Base-by-base conservation (phyloP, 805 yeast genomes). In the Scheffersomyces spartinae region DNA sequence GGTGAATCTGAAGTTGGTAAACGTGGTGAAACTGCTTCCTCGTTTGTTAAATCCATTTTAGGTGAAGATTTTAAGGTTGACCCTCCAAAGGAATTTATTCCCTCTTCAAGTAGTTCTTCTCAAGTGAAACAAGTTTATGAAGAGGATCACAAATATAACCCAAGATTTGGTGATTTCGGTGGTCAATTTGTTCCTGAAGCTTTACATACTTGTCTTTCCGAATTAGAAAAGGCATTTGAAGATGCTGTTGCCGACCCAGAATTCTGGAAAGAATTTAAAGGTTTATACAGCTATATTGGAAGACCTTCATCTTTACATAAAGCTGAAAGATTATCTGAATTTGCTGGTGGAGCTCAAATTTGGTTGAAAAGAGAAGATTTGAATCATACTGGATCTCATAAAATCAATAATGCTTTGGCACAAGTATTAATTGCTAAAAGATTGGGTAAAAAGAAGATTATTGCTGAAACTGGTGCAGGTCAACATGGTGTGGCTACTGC, bases 181-280 rank as follows among this genome's bases (percentile, higher is more conserved):
- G 99, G 99, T 32, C 98, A 91, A 61, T 91, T 84, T 47, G 98
- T 91, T 20, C 99, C 99, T 20, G 99, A 91, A 62, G 83, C 94
- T 13, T 61, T 91, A 45, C 88, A 86, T 55, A 71, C 94, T 22
- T 88, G 97, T 61, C 66, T 91, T 40, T 70, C 74, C 34, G 94
- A 91, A 57, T 68, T 91, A 30, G 98, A 91, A 60, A 61, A 50
- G 27, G 96, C 84, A 4, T 93, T 86, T 49, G 86, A 81, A 48
- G 68, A 63, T 21, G 95, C 96, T 11, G 75, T 76, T 37, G 83
- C 86, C 15, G 98, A 91, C 55, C 91, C 85, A 19, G 46, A 55
- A 18, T 91, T 91, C 67, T 91, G 99, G 99, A 78, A 74, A 29
- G 97, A 91, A 50, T 85, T 82, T 64, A 67, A 64, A 43, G 61